Conservation (phyloP, 148 eudicot species). For the Vaccinium myrtillus region DNA sequence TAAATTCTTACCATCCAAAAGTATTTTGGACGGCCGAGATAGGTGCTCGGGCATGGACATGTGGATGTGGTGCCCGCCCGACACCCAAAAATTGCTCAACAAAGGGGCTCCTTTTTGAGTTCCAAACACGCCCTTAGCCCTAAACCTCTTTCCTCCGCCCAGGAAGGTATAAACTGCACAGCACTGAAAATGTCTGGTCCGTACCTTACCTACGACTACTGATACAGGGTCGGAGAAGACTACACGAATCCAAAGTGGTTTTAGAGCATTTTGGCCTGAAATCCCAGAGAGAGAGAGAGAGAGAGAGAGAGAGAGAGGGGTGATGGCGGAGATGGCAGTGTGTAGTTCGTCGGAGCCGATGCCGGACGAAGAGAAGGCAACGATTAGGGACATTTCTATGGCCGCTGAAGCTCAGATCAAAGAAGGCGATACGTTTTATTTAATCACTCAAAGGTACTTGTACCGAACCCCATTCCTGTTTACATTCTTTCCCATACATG, state of each 20-base stretch:
- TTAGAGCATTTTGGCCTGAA: neutral
- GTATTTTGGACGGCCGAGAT: too few relatives aligned
- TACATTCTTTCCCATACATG: neutral
- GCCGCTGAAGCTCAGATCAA: conserved; percentile 69
- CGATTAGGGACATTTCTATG: conserved; percentile 64
- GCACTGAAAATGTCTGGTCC: neutral
- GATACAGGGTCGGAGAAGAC: neutral
- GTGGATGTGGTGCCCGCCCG: too few relatives aligned
- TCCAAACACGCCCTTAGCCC: neutral
- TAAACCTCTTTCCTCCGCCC: neutral
- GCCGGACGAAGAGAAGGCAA: conserved; percentile 77
- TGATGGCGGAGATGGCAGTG: conserved; percentile 28
- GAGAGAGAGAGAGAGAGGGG: neutral
- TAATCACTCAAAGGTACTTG: conserved; percentile 66
- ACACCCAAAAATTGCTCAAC: too few relatives aligned
- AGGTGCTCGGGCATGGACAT: too few relatives aligned
- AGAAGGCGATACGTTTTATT: conserved; percentile 77
- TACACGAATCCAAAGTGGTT: neutral
- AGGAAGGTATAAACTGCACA: neutral
- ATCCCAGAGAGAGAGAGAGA: neutral
- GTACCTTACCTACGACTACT: neutral
- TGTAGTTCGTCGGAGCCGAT: conserved; percentile 33
- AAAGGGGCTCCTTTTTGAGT: neutral
- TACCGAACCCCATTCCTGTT: neutral
- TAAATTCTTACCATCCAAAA: too few relatives aligned